These are phyloP conservation scores for Funneliformis caledonium DNA, from an alignment of 371 early-diverging fungal species.

Conservation along the genomic window DNA sequence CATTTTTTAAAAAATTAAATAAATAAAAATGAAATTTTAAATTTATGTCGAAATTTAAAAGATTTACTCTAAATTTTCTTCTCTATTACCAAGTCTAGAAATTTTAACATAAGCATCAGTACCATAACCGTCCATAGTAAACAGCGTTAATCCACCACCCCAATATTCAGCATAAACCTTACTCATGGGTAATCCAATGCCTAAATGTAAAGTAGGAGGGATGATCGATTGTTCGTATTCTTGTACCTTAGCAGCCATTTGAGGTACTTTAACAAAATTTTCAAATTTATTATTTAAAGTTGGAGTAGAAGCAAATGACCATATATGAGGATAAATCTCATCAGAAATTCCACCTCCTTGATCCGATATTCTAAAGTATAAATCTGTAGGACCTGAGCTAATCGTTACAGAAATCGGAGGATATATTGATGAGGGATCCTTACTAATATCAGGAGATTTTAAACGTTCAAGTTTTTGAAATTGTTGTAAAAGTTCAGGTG, in stretches of 20 bases:
- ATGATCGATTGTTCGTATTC: constrained; percentile 45
- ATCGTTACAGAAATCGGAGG: constrained; percentile 86
- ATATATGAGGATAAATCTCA: constrained; percentile 67
- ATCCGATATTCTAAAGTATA: constrained; percentile 92
- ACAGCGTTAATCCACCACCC: constrained; percentile 77
- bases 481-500: neutral
- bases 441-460: neutral
- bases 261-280: constrained; percentile 65
- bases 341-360: constrained; percentile 87
- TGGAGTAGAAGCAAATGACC: constrained; percentile 69
- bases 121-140: constrained; percentile 83
- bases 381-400: constrained; percentile 70
- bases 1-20: neutral
- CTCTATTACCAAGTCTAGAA: constrained; percentile 68
- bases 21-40: neutral
- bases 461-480: neutral
- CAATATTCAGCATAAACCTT: constrained; percentile 86
- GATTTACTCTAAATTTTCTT: constrained; percentile 60
- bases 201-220: constrained; percentile 59
- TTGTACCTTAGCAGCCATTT: constrained; percentile 63
- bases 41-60: too few relatives aligned
- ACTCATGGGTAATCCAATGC: constrained; percentile 88
- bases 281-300: constrained; percentile 49
- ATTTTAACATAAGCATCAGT: constrained; percentile 86
- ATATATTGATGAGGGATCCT: constrained; percentile 39